phyloP scores from a whole-genome alignment of 2,329 filamentous ascomycete species.

The Tolypocladium endophyticum region DNA sequence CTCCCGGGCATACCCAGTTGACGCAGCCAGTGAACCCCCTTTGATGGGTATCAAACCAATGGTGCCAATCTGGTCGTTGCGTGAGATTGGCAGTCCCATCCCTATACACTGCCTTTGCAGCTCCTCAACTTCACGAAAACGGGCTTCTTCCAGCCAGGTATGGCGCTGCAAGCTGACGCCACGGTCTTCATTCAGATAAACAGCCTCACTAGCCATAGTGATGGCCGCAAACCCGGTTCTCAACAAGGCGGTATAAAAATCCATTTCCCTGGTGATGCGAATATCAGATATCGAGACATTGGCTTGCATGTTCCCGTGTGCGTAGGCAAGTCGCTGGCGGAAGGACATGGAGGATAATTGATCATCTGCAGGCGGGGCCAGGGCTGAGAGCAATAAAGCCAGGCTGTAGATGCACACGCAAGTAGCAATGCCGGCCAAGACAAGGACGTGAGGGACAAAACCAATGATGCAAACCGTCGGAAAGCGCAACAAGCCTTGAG shows the following conservation, averaged over 20 bases:
- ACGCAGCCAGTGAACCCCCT: constrained; percentile 27
- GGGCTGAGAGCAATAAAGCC: constrained; percentile 64
- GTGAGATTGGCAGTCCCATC: constrained; percentile 33
- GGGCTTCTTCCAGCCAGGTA: constrained; percentile 89
- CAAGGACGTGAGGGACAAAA: constrained; percentile 87
- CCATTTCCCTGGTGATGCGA: constrained; percentile 74
- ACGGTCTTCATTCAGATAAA: constrained; percentile 86
- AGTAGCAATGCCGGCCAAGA: constrained; percentile 65
- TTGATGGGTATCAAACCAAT: constrained; percentile 46
- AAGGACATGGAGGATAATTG: constrained; percentile 27
- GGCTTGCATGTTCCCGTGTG: constrained; percentile 85
- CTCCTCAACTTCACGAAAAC: constrained; percentile 65
- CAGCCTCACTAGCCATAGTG: constrained; percentile 88
- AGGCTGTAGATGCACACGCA: constrained; percentile 70
- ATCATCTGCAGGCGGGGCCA: constrained; percentile 18
- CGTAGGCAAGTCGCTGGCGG: constrained; percentile 52
- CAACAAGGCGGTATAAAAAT: constrained; percentile 87
- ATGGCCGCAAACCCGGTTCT: constrained; percentile 80
- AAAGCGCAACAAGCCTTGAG: constrained; percentile 67
- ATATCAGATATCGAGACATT: constrained; percentile 77
- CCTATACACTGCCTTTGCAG: constrained; percentile 40
- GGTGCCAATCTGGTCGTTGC: constrained; percentile 41
- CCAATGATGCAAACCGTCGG: constrained; percentile 92
- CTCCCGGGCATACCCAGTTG: constrained; percentile 59
- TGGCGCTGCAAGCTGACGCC: constrained; percentile 60